Conservation (phyloP, 345 rosid species). For the Acer campestre region DNA sequence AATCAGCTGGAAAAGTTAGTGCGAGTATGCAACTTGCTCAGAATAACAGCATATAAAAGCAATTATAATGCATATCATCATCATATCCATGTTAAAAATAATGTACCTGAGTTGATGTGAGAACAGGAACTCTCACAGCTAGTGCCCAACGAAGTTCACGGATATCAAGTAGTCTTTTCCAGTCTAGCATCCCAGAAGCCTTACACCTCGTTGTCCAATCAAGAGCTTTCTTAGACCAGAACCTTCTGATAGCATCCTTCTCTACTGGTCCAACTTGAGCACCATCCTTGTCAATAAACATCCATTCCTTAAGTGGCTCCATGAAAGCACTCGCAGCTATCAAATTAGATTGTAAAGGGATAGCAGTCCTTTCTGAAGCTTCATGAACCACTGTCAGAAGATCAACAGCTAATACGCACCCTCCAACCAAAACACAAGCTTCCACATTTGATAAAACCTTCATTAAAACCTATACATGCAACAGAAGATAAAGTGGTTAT, state of each 20-base stretch:
- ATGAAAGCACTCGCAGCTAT: slow-evolving; percentile 98
- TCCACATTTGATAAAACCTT: slow-evolving; percentile 89
- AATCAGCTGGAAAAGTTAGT: neutral
- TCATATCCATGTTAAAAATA: neutral
- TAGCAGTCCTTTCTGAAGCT: slow-evolving; percentile 96
- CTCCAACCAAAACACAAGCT: slow-evolving; percentile 97
- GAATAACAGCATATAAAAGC: slow-evolving; percentile 7
- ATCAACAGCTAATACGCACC: slow-evolving; percentile 97
- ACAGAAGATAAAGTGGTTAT: slow-evolving; percentile 7
- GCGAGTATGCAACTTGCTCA: neutral
- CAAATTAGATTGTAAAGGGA: slow-evolving; percentile 93
- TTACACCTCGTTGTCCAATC: slow-evolving; percentile 91
- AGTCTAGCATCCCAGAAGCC: slow-evolving; percentile 95
- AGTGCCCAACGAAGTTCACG: slow-evolving; percentile 99
- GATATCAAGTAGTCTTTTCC: slow-evolving; percentile 95
- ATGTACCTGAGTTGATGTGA: slow-evolving; percentile 89
- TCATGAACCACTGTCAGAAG: slow-evolving; percentile 93
- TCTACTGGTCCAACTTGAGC: slow-evolving; percentile 87
- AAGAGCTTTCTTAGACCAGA: slow-evolving; percentile 90
- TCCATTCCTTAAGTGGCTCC: slow-evolving; percentile 99
- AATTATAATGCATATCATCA: slow-evolving; percentile 15
- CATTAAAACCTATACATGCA: slow-evolving; percentile 77
- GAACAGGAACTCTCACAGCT: slow-evolving; percentile 90
- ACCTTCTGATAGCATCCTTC: slow-evolving; percentile 94
- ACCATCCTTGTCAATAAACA: slow-evolving; percentile 77